phyloP scores from a whole-genome alignment of 257 asterid species.

The Lycium barbarum region DNA sequence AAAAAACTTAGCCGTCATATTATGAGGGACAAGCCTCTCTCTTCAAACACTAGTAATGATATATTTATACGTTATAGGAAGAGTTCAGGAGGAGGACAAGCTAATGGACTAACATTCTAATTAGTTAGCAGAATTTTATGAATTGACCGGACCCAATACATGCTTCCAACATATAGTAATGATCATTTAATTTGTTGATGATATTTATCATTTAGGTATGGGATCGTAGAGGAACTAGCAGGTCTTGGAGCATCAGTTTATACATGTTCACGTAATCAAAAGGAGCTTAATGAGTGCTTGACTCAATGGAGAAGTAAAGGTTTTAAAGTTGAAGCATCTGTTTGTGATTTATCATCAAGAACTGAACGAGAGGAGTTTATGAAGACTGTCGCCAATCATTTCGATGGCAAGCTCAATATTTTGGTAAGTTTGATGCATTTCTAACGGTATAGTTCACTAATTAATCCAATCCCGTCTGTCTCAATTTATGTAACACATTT shows the following conservation, averaged over 20 bases:
- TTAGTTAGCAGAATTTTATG: too few species aligned
- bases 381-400: conserved; percentile 2
- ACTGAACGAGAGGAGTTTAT: conserved; percentile 27
- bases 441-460: too few species aligned
- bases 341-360: conserved; percentile 27
- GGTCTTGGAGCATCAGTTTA: conserved; percentile 21
- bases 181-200: background rate
- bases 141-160: too few species aligned
- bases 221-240: conserved; percentile 29
- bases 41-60: too few species aligned
- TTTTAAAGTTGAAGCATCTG: conserved; percentile 10
- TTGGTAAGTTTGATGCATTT: conserved; percentile 11
- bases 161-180: too few species aligned
- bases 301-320: background rate
- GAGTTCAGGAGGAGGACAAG: too few species aligned
- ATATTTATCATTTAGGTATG: conserved; percentile 21
- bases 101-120: too few species aligned
- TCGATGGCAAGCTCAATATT: conserved; percentile 31
- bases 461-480: too few species aligned
- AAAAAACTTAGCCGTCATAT: too few species aligned
- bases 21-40: too few species aligned
- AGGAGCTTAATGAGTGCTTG: conserved; percentile 8
- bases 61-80: too few species aligned
- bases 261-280: conserved; percentile 33
- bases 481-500: too few species aligned